Evolutionary conservation across 2,329 filamentous ascomycete genomes (phyloP).

Genomic region (Sclerotinia sclerotiorum): DNA sequence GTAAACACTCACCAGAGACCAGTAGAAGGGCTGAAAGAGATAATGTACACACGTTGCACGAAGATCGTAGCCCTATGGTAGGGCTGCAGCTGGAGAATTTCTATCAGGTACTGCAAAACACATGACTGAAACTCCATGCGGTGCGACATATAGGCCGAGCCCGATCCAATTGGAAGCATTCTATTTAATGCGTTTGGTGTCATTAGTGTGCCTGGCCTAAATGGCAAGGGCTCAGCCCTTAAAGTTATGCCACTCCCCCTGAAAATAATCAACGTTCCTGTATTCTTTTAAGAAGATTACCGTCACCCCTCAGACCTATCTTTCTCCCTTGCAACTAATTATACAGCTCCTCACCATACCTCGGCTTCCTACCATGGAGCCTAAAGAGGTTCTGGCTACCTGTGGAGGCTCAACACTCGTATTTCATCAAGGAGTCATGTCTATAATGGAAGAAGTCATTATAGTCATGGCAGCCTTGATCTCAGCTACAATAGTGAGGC

Average conservation of each 20-base stretch:
- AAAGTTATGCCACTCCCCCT: background rate
- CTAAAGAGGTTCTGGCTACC: background rate
- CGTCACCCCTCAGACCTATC: background rate
- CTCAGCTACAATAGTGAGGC: constrained; percentile 21
- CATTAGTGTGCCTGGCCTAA: constrained; percentile 7
- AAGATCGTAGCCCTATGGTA: constrained; percentile 14
- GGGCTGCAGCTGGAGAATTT: constrained; percentile 19
- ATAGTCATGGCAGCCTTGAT: constrained; percentile 14
- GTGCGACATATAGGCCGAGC: background rate
- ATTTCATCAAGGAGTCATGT: constrained; percentile 15
- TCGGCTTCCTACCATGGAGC: constrained; percentile 8
- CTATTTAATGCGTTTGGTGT: background rate
- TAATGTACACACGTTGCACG: background rate
- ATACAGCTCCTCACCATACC: constrained; percentile 1
- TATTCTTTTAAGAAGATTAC: background rate
- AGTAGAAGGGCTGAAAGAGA: background rate
- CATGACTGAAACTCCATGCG: constrained; percentile 5
- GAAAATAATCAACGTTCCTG: background rate
- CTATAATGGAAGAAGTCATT: background rate
- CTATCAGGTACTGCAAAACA: background rate
- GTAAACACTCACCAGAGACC: background rate
- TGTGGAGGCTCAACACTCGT: constrained; percentile 21
- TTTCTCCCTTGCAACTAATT: background rate
- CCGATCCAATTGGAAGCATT: background rate
- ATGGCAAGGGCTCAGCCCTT: constrained; percentile 1